Conservation (phyloP, 148 eudicot genomes). For the Amaranthus hypochondriacus region DNA sequence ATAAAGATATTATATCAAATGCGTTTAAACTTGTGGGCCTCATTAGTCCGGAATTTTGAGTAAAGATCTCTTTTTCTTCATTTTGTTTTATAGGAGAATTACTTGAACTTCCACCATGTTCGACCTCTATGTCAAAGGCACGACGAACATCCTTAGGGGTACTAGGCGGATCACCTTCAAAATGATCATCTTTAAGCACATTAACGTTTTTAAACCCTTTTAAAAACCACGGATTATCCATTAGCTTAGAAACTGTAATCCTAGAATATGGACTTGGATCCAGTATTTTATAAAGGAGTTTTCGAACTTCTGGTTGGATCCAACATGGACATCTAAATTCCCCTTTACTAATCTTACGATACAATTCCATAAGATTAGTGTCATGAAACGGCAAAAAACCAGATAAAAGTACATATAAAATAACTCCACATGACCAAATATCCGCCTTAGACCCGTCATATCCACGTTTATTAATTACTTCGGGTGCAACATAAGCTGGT, state of each 20-base stretch:
- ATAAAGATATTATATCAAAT: conserved; percentile 67
- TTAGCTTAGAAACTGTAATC: conserved; percentile 40
- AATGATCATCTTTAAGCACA: not conserved
- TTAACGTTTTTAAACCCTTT: conserved; percentile 41
- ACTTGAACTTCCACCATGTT: not conserved
- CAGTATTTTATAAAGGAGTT: conserved; percentile 50
- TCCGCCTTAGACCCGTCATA: conserved; percentile 81
- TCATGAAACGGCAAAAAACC: conserved; percentile 72
- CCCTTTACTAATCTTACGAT: conserved; percentile 55
- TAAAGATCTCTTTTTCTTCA: not conserved
- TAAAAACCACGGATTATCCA: conserved; percentile 60
- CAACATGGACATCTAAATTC: conserved; percentile 64
- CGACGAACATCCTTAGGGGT: conserved; percentile 47
- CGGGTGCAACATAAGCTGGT: conserved; percentile 87
- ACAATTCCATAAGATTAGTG: conserved; percentile 61
- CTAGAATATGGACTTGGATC: conserved; percentile 59
- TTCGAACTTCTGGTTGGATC: conserved; percentile 59
- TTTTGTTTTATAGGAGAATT: conserved; percentile 14
- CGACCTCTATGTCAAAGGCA: conserved; percentile 13
- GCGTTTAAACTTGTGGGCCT: conserved; percentile 58
- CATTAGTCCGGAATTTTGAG: conserved; percentile 13
- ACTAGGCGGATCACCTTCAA: conserved; percentile 11
- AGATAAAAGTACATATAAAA: conserved; percentile 61
- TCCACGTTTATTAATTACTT: conserved; percentile 57
- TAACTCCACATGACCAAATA: conserved; percentile 84